phyloP scores from a whole-genome alignment of 495 filamentous ascomycete species.

The Aspergillus diversus region DNA sequence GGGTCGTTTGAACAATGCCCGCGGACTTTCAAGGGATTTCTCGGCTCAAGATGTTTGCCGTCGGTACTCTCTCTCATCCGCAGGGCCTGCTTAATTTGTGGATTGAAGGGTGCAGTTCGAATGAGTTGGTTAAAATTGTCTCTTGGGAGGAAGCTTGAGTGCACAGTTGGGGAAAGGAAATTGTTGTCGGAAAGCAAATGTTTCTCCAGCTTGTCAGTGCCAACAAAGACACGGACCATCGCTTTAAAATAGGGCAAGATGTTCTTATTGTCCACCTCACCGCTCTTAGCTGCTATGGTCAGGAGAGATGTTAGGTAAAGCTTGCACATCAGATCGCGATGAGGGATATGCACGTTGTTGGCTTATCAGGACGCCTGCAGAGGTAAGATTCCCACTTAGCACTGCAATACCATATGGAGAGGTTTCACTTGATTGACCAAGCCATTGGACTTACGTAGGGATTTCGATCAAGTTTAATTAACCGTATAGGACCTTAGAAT shows the following conservation, averaged over 20 bases:
- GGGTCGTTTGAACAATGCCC: slow-evolving; percentile 10
- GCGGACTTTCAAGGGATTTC: slow-evolving; percentile 1
- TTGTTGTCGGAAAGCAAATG: slow-evolving; percentile 7
- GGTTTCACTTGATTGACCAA: slow-evolving; percentile 28
- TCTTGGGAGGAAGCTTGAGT: slow-evolving; percentile 1
- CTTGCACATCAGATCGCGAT: slow-evolving; percentile 16
- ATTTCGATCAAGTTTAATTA: neutral
- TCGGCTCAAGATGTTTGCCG: slow-evolving; percentile 9
- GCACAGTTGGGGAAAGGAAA: slow-evolving; percentile 7
- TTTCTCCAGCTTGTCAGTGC: slow-evolving; percentile 13
- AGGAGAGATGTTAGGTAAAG: slow-evolving; percentile 8
- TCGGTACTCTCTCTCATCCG: slow-evolving; percentile 1
- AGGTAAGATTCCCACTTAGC: slow-evolving; percentile 21
- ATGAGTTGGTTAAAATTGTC: neutral
- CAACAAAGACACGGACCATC: slow-evolving; percentile 21
- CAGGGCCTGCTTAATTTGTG: neutral
- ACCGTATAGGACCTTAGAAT: neutral
- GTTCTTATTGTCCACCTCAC: slow-evolving; percentile 22
- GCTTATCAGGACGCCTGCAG: slow-evolving; percentile 37
- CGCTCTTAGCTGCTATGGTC: slow-evolving; percentile 21
- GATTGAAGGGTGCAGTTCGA: slow-evolving; percentile 5
- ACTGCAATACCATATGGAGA: slow-evolving; percentile 30
- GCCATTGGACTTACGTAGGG: slow-evolving; percentile 17
- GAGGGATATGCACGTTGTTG: slow-evolving; percentile 24
- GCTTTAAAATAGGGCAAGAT: slow-evolving; percentile 24